Evolutionary conservation across 352 stramenopile species (phyloP).

Genomic region (Aphanomyces cochlioides): DNA sequence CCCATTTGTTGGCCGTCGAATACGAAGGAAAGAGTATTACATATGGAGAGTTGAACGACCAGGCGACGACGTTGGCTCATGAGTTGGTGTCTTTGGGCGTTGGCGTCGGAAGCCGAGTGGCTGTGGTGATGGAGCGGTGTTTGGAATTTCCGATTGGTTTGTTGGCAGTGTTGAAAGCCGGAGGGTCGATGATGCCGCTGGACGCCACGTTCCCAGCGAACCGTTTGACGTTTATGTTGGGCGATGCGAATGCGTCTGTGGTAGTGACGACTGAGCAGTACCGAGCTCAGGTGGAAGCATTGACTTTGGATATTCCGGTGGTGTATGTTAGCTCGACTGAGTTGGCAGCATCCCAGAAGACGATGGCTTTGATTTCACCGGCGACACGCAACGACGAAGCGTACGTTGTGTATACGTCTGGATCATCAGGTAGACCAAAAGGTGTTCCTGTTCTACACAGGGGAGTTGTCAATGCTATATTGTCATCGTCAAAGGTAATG

Average conservation of each 20-base stretch:
- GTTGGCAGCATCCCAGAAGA: no score
- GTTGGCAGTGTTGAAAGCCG: background rate
- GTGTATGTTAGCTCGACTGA: no score
- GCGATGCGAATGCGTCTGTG: background rate
- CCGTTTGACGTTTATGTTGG: background rate
- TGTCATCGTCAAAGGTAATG: no score
- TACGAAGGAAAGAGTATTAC: slow-evolving; percentile 32
- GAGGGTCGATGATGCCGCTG: background rate
- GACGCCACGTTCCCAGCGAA: background rate
- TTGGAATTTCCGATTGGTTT: slow-evolving; percentile 7
- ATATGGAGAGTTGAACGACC: slow-evolving; percentile 36
- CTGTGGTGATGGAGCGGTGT: background rate
- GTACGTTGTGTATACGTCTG: no score
- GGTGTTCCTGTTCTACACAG: no score
- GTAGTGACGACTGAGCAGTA: background rate
- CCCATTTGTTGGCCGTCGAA: slow-evolving; percentile 28
- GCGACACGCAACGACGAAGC: no score
- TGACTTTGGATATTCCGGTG: no score
- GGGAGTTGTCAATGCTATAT: no score
- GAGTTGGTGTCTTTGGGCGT: background rate
- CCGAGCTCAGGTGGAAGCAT: background rate
- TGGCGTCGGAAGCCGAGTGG: background rate
- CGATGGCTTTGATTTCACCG: no score
- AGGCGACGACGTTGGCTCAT: background rate
- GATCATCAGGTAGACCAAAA: no score